A percentile compares a stretch with the other conserved stretches of the same genome.
Evolutionary conservation across 768 basidiomycete genomes (phyloP).

Genomic region (Suillus sp.): DNA sequence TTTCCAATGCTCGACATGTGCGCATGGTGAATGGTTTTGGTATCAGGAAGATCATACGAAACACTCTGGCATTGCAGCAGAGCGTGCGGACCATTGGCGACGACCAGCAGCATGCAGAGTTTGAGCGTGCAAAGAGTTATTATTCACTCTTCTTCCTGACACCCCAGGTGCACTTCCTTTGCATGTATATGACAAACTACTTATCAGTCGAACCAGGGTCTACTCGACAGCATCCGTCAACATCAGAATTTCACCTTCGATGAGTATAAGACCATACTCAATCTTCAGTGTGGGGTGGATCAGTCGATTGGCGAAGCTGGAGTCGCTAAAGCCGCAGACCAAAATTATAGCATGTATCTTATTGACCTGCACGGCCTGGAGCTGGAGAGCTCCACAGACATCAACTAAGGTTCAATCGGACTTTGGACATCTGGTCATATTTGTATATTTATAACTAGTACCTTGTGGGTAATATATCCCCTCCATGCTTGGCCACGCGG

Average conservation of each 20-base stretch:
- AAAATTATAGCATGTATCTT: constrained; percentile 83
- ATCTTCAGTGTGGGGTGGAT: constrained; percentile 85
- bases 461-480: constrained; percentile 5
- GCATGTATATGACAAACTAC: constrained; percentile 9
- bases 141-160: constrained; percentile 76
- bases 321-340: constrained; percentile 56
- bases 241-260: constrained; percentile 79
- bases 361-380: constrained; percentile 88
- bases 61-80: constrained; percentile 91
- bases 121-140: constrained; percentile 77
- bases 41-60: constrained; percentile 83
- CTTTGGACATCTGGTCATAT: not conserved
- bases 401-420: constrained; percentile 17
- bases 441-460: constrained; percentile 17
- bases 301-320: constrained; percentile 53
- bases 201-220: constrained; percentile 50
- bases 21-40: constrained; percentile 72
- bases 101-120: constrained; percentile 61
- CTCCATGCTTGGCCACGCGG: not conserved
- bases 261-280: constrained; percentile 90
- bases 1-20: constrained; percentile 72
- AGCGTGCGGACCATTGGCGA: constrained; percentile 77
- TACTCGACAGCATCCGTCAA: constrained; percentile 71
- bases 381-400: constrained; percentile 49
- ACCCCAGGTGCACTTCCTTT: constrained; percentile 57